Evolutionary conservation across 192 early-diverging fungal genomes (phyloP).

Genomic region (Neocallimastix lanati): DNA sequence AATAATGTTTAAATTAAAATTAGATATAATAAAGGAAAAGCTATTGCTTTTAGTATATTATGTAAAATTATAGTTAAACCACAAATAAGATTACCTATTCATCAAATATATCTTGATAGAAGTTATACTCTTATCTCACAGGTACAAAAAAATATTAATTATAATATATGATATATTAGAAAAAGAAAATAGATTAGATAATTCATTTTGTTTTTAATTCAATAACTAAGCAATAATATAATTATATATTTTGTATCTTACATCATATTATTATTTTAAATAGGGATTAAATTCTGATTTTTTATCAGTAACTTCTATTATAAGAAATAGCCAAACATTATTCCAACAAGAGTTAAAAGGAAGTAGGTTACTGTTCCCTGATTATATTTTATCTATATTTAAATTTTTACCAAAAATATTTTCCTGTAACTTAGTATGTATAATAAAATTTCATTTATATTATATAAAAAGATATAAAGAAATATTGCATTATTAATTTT

Average conservation of each 20-base stretch:
- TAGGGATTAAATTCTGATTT: constrained; percentile 36
- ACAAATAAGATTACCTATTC: constrained; percentile 33
- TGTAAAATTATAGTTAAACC: constrained; percentile 58
- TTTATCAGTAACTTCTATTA: constrained; percentile 42
- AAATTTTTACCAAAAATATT: not conserved
- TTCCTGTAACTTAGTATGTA: not conserved
- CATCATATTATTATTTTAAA: no score
- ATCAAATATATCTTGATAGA: constrained; percentile 43
- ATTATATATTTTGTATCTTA: no score
- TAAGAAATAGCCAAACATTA: constrained; percentile 34
- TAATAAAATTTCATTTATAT: no score
- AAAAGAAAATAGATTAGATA: no score
- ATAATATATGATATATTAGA: no score
- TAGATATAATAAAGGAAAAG: constrained; percentile 34
- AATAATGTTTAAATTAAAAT: no score
- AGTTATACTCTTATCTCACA: constrained; percentile 47
- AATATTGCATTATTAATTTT: no score
- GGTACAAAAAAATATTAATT: constrained; percentile 3
- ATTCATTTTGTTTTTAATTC: no score
- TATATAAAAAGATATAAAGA: not conserved
- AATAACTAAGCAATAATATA: no score
- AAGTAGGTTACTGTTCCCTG: constrained; percentile 47
- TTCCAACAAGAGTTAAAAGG: constrained; percentile 54
- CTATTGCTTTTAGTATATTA: constrained; percentile 49
- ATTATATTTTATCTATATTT: constrained; percentile 27